Percentiles rank a stretch among this genome's conserved stretches.
Evolutionary conservation across 2,329 filamentous ascomycete species (phyloP).

Genomic region (Arthrobotrys megalospora): DNA sequence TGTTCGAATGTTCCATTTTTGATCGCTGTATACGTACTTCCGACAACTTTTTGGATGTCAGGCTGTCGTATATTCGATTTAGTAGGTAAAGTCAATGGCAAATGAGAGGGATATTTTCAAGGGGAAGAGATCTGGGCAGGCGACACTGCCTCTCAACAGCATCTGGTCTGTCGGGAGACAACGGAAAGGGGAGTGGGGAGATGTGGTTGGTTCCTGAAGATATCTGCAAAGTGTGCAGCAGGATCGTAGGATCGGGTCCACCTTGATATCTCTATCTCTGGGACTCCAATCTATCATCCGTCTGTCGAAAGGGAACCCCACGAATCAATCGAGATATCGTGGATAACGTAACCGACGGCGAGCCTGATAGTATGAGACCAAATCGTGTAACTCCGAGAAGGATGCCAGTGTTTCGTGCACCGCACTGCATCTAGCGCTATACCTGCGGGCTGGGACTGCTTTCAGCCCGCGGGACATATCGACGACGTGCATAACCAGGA

Average conservation of each 20-base stretch:
- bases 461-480: background rate
- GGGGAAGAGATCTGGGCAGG: conserved; percentile 8
- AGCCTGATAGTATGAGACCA: conserved; percentile 9
- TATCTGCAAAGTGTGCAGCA: conserved; percentile 8
- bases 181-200: conserved; percentile 5
- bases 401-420: background rate
- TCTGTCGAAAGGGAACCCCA: conserved; percentile 11
- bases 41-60: background rate
- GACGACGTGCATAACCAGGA: conserved; percentile 15
- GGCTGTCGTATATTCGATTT: background rate
- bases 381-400: conserved; percentile 22
- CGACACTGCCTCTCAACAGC: conserved; percentile 9
- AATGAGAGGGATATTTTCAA: background rate
- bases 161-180: conserved; percentile 27
- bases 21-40: conserved; percentile 14
- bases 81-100: background rate
- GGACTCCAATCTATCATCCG: background rate
- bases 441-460: background rate
- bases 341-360: conserved; percentile 30
- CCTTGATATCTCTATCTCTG: conserved; percentile 10
- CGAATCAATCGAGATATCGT: conserved; percentile 10
- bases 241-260: conserved; percentile 18
- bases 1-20: background rate
- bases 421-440: too few species aligned
- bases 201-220: conserved; percentile 18